phyloP scores from a whole-genome alignment of 805 yeast genomes.

The Hanseniaspora occidentalis region DNA sequence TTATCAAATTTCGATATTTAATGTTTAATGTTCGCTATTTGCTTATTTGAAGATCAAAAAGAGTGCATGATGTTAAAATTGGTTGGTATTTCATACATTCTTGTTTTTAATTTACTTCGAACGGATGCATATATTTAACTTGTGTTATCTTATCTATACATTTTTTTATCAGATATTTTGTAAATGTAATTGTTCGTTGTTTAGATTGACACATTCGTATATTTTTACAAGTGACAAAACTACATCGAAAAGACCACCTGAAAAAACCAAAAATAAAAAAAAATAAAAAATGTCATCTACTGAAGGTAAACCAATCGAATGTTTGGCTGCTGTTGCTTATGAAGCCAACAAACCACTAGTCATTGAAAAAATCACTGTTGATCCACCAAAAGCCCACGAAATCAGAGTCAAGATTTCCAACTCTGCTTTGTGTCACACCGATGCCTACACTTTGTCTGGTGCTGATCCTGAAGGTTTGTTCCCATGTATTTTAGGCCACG shows the following conservation, averaged over 20 bases:
- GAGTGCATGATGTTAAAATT: too few species aligned
- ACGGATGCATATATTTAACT: too few species aligned
- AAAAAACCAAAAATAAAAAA: not conserved
- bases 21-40: too few species aligned
- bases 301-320: conserved; percentile 44
- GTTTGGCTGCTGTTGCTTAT: conserved; percentile 98
- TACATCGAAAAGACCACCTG: conserved; percentile 6
- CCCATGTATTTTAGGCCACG: conserved; percentile 92
- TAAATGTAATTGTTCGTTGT: too few species aligned
- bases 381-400: conserved; percentile 93
- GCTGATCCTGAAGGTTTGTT: conserved; percentile 93
- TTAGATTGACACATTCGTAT: not conserved
- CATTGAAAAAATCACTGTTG: conserved; percentile 81
- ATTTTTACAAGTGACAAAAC: not conserved
- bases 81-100: too few species aligned
- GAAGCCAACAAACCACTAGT: conserved; percentile 76
- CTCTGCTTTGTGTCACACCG: conserved; percentile 98
- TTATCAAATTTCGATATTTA: too few species aligned
- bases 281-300: conserved; percentile 11
- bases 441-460: conserved; percentile 92
- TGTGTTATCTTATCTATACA: too few species aligned
- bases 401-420: conserved; percentile 79
- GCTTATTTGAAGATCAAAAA: too few species aligned
- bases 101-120: too few species aligned
- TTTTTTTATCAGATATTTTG: too few species aligned